phyloP scores from a whole-genome alignment of 2,329 filamentous ascomycete genomes.

The Nemania sp. region DNA sequence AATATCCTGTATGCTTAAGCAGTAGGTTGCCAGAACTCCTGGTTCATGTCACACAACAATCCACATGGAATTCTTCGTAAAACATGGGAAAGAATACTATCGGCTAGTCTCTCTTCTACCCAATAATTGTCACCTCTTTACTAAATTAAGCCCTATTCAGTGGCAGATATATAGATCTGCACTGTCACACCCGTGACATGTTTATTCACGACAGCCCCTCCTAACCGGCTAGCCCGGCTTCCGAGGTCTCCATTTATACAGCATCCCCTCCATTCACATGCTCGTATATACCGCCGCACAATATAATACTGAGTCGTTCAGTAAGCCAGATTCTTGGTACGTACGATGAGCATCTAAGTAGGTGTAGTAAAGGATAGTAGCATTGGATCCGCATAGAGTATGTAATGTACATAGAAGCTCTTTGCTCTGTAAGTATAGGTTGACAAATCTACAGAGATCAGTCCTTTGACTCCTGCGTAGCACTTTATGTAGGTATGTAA shows the following conservation, averaged over 20 bases:
- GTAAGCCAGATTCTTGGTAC: not conserved
- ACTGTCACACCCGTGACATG: not conserved
- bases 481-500: not conserved
- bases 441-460: not conserved
- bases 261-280: slow-evolving; percentile 8
- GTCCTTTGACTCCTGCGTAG: not conserved
- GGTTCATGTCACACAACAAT: not conserved
- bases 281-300: not conserved
- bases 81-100: not conserved
- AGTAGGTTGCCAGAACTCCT: not conserved
- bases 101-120: not conserved
- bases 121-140: not conserved
- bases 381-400: not conserved
- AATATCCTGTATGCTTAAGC: not conserved
- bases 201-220: not conserved
- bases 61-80: not conserved
- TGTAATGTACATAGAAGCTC: not conserved
- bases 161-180: not conserved
- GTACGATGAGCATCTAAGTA: not conserved
- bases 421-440: not conserved
- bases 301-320: not conserved
- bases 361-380: not conserved
- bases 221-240: slow-evolving; percentile 16
- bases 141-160: not conserved
- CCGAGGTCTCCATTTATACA: slow-evolving; percentile 15